Conservation (phyloP, 2,329 filamentous ascomycete species). For the Claviceps quebecensis region DNA sequence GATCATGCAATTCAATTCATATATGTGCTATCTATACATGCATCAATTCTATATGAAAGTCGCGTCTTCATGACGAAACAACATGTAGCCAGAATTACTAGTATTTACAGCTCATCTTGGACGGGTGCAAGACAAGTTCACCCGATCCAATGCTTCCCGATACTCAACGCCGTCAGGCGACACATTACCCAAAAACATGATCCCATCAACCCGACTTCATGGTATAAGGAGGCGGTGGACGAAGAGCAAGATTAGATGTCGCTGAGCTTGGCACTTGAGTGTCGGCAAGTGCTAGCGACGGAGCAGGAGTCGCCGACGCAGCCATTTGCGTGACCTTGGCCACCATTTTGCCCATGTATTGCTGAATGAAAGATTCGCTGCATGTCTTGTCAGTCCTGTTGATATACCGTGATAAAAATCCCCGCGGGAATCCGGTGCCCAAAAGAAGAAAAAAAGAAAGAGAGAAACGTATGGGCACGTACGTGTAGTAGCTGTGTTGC, state of each 20-base stretch:
- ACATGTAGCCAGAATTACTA: not conserved
- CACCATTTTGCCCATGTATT: slow-evolving; percentile 63
- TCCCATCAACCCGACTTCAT: slow-evolving; percentile 4
- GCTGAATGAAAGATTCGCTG: slow-evolving; percentile 62
- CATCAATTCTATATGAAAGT: not conserved
- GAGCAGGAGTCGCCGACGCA: not conserved
- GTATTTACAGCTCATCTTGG: not conserved
- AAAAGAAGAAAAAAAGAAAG: not conserved
- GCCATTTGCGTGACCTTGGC: slow-evolving; percentile 30
- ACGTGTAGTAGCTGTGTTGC: slow-evolving; percentile 72
- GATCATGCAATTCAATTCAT: not conserved
- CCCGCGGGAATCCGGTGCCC: too few relatives aligned
- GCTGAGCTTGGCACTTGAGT: slow-evolving; percentile 3
- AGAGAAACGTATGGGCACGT: slow-evolving; percentile 16
- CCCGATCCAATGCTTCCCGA: not conserved
- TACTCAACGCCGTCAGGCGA: too few relatives aligned
- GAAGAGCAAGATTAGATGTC: not conserved
- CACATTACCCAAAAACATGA: slow-evolving; percentile 7
- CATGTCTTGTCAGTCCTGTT: slow-evolving; percentile 1
- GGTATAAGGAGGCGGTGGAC: slow-evolving; percentile 13
- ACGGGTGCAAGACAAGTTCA: not conserved
- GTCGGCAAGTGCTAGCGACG: slow-evolving; percentile 2
- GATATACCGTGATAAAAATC: not conserved
- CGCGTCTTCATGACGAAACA: not conserved
- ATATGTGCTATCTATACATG: not conserved